These are phyloP conservation scores for Sanghuangporus weigelae DNA, from an alignment of 1,284 basidiomycete genomes.

Conservation along the genomic window DNA sequence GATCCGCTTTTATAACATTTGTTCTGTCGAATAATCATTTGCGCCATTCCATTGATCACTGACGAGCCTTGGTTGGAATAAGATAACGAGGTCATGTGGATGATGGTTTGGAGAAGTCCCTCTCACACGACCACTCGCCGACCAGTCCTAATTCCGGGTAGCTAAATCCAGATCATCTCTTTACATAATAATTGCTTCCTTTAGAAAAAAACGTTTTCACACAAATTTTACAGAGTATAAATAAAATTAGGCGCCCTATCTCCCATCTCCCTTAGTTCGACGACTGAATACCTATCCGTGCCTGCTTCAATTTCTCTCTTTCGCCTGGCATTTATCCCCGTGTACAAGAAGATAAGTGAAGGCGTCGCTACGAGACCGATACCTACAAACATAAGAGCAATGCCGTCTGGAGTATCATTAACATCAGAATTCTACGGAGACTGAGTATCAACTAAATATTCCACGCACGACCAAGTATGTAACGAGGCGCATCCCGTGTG, in stretches of 20 bases:
- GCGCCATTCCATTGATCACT: neutral
- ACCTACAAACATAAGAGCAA: constrained; percentile 64
- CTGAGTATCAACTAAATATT: constrained; percentile 49
- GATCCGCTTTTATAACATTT: neutral
- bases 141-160: too few species aligned
- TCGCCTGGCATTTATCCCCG: constrained; percentile 44
- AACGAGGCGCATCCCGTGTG: constrained; percentile 51
- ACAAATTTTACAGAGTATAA: constrained; percentile 38
- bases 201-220: too few species aligned
- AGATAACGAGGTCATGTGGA: neutral
- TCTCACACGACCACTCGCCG: too few species aligned
- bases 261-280: constrained; percentile 47
- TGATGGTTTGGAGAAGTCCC: neutral
- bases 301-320: constrained; percentile 20
- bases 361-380: constrained; percentile 54
- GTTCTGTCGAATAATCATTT: neutral
- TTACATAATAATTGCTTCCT: too few species aligned
- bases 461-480: constrained; percentile 52
- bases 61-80: neutral
- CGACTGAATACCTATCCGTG: constrained; percentile 28
- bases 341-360: constrained; percentile 45
- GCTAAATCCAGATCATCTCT: too few species aligned
- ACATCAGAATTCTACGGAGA: constrained; percentile 24
- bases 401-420: constrained; percentile 40
- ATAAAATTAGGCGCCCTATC: constrained; percentile 61